Evolutionary conservation across 768 basidiomycete genomes (phyloP).

Genomic region (Botryobasidium botryosum): DNA sequence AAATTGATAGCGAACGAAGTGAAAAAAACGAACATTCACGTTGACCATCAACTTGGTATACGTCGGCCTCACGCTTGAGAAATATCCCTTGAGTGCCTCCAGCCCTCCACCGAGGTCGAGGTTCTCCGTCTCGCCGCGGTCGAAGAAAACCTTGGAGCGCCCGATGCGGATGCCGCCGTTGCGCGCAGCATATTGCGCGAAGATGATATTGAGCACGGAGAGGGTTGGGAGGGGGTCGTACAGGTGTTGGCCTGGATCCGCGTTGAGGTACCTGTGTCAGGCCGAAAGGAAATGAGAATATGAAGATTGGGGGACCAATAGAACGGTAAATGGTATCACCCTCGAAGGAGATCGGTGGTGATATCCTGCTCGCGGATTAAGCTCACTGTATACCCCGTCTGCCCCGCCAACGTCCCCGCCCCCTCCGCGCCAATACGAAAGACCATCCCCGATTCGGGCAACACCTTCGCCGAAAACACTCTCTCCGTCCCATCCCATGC

Average conservation of each 20-base stretch:
- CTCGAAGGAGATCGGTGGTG: conserved; percentile 21
- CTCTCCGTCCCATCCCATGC: conserved; percentile 36
- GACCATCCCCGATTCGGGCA: conserved; percentile 26
- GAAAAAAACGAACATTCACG: conserved; percentile 23
- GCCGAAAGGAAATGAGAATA: too few species aligned
- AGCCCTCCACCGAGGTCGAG: too few species aligned
- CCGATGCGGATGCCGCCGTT: conserved; percentile 43
- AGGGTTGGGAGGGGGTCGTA: conserved; percentile 42
- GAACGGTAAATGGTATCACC: conserved; percentile 12
- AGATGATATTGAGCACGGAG: conserved; percentile 46
- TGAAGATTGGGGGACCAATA: not conserved
- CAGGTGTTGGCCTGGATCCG: conserved; percentile 34
- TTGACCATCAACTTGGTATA: conserved; percentile 35
- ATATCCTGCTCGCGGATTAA: conserved; percentile 32
- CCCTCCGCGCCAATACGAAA: conserved; percentile 20
- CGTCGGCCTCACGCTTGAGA: conserved; percentile 25
- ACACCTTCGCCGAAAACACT: conserved; percentile 25
- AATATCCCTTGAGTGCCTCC: too few species aligned
- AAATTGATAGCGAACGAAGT: not conserved
- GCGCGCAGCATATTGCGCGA: conserved; percentile 35
- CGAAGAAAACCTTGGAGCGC: conserved; percentile 51
- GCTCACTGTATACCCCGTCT: conserved; percentile 22
- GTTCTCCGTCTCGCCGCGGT: conserved; percentile 16
- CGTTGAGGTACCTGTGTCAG: conserved; percentile 34
- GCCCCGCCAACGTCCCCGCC: conserved; percentile 30